Evolutionary conservation across 1,284 basidiomycete genomes (phyloP).

Genomic region (Caloboletus firmus): DNA sequence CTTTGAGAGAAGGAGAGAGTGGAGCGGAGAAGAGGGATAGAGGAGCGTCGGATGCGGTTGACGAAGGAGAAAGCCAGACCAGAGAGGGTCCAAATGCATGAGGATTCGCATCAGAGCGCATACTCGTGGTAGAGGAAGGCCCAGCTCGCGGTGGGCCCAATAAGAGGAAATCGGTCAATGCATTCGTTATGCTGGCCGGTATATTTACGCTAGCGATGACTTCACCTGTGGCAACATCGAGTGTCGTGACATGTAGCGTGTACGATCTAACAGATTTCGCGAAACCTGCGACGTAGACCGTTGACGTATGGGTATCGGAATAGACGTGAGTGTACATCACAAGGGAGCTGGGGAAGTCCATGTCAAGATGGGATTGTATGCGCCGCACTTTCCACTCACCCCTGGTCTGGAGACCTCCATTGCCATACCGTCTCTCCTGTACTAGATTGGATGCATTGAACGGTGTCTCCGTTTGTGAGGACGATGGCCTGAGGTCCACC

Average conservation of each 20-base stretch:
- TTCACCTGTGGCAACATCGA: conserved; percentile 57
- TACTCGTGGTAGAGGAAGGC: conserved; percentile 30
- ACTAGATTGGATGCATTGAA: conserved; percentile 48
- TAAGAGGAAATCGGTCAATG: conserved; percentile 33
- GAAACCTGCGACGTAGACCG: conserved; percentile 67
- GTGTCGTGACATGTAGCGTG: conserved; percentile 63
- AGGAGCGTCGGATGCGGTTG: conserved; percentile 12
- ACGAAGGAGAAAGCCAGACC: conserved; percentile 65
- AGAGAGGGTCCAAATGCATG: conserved; percentile 39
- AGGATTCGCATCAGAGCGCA: background rate
- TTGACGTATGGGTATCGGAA: conserved; percentile 44
- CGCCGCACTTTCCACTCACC: conserved; percentile 40
- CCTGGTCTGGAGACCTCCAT: conserved; percentile 64
- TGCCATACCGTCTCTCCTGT: conserved; percentile 60
- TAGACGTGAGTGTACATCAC: conserved; percentile 65
- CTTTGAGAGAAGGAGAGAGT: conserved; percentile 55
- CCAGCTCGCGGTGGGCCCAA: conserved; percentile 40
- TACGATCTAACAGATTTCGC: conserved; percentile 62
- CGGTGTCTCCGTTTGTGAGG: conserved; percentile 58
- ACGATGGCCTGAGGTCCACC: conserved; percentile 29
- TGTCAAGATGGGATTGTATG: background rate
- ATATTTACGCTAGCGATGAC: conserved; percentile 53
- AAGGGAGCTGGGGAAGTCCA: conserved; percentile 48
- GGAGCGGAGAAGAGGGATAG: conserved; percentile 50
- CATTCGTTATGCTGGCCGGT: conserved; percentile 56